Evolutionary conservation across 805 yeast genomes (phyloP), one percentile per base, ranked within the genome.

Genomic region (Sungouiozyma intestinalis): DNA sequence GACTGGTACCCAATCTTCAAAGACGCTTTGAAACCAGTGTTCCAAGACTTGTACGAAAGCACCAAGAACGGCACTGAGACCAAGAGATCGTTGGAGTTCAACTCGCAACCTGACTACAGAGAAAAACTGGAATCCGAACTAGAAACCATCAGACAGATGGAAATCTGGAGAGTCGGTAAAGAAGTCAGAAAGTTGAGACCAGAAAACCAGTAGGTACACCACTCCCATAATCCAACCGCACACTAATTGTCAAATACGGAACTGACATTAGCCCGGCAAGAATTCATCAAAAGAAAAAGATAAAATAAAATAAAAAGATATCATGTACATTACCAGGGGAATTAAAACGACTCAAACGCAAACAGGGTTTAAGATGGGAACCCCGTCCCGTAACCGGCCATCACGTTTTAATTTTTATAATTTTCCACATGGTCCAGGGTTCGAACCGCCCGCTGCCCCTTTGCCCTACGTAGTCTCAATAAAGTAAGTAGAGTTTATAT

Each of bases 1-100:
- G 98, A 92, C 77, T 92, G 98, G 98, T 90, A 92, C 78, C 97
- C 97, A 71, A 75, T 83, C 71, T 92, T 92, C 87, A 88, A 88
- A 80, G 90, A 85, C 58, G 96, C 97, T 65, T 79, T 92, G 73
- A 92, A 92, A 78, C 97, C 98, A 63, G 97, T 92, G 47, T 92
- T 92, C 79, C 78, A 84, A 71, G 94, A 92, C 65, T 79, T 92
- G 64, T 92, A 92, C 79, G 86, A 81, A 68, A 79, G 94, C 48
- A 95, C 87, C 62, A 84, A 79, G 78, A 85, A 85, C 72, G 98
- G 98, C 69, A 67, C 86, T 58, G 98, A 92, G 80, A 92, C 98
- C 67, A 73, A 90, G 77, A 84, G 98, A 75, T 90, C 98, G 49
- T 79, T 92, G 63, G 97, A 86, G 64, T 92, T 90, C 84, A 92